These are phyloP conservation scores for Aristolochia contorta DNA, from an alignment of 164 flowering plant species.

Conservation along the genomic window DNA sequence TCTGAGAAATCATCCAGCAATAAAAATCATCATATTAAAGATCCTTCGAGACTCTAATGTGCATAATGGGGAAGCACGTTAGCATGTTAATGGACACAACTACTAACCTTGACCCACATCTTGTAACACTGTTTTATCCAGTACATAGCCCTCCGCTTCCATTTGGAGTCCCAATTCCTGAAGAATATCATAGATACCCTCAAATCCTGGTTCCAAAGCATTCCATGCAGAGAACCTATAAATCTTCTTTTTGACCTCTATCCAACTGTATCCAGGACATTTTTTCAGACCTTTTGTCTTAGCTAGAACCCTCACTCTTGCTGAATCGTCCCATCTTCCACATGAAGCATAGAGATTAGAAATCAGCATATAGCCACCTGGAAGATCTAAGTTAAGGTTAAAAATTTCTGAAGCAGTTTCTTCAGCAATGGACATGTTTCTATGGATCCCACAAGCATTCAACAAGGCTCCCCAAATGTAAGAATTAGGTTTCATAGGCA, in stretches of 20 bases:
- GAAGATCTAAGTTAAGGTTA: conserved; percentile 17
- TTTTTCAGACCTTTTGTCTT: conserved; percentile 57
- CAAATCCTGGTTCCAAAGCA: conserved; percentile 22
- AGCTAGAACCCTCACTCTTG: conserved; percentile 50
- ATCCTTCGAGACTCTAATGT: conserved; percentile 27
- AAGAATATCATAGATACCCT: conserved; percentile 27
- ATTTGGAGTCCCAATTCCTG: conserved; percentile 33
- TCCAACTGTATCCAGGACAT: conserved; percentile 66
- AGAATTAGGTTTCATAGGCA: conserved; percentile 65
- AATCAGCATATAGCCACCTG: conserved; percentile 66
- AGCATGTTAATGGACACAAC: conserved; percentile 23
- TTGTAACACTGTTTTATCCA: conserved; percentile 22
- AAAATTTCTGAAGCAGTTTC: conserved; percentile 31
- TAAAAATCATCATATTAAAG: conserved; percentile 17
- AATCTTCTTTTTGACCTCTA: conserved; percentile 59
- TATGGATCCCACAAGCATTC: conserved; percentile 58
- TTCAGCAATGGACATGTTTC: conserved; percentile 40
- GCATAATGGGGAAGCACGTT: conserved; percentile 12
- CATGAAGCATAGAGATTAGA: conserved; percentile 56
- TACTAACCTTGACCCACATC: conserved; percentile 24
- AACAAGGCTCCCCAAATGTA: conserved; percentile 69
- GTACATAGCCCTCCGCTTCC: conserved; percentile 29
- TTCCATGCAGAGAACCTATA: conserved; percentile 51
- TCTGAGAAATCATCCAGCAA: too few relatives aligned
- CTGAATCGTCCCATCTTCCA: conserved; percentile 75